Evolutionary conservation across 805 yeast genomes (phyloP), one percentile per base, ranked within the genome.

Genomic region (Yarrowia sp.): DNA sequence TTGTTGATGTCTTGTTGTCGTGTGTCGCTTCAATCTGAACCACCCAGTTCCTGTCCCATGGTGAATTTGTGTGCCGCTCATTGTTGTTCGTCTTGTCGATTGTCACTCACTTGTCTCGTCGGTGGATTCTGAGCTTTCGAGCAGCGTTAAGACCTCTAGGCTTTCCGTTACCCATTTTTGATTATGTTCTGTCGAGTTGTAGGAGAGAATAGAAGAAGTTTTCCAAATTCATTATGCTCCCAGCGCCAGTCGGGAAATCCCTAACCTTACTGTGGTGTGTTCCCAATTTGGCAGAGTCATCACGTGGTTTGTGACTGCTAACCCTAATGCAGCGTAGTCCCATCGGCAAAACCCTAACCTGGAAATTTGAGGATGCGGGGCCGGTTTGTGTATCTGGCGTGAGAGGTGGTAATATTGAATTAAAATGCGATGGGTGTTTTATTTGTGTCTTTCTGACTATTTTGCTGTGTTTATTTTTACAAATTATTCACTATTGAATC

Each of bases 111-210:
- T 95, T 95, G 89, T 92, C 92, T 84, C 98, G 93, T 84, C 99
- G 92, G 92, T 90, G 96, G 83, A 88, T 92, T 89, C 99, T 92
- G 84, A 95, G 90, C 88, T 95, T 95, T 89, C 99, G 91, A 80
- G 99, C 99, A 81, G 99, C 89, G 91, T 95, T 93, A 83, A 95
- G 85, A 82, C 99, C 99, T 90, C 99, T 91, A 88, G 99, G 99
- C 86, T 92, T 92, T 84, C 97, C 98, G 85, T 89, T 92, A 86
- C 98, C 98, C 98, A 93, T 93, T 79, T 80, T 90, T 82, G 70
- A 67, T 56, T 54, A 65, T 67, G 68, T 66, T 54, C 61, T 54
- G 61, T 54, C 61, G 61, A 54, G 61, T 58, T 58, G 63, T 58
- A 41, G 51, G 63, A 32, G 51, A 58, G 63, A 58, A 36, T 54